Percentiles rank a stretch among this genome's conserved stretches.
These are phyloP conservation scores for Vararia minispora DNA, from an alignment of 768 basidiomycete species.

Conservation along the genomic window DNA sequence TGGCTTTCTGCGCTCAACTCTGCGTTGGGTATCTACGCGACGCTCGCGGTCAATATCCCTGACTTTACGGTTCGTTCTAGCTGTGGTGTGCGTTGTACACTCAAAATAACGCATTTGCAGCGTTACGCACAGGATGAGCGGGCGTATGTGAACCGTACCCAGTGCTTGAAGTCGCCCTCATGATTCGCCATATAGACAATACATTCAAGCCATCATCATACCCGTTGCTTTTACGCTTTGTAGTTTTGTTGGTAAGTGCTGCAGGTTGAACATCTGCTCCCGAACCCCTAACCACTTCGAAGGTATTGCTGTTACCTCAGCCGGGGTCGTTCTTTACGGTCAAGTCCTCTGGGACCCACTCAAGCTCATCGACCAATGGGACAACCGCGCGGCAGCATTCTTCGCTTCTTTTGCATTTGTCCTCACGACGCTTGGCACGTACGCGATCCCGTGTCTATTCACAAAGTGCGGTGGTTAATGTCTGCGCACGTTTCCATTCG, in stretches of 20 bases:
- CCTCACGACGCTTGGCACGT: slow-evolving; percentile 59
- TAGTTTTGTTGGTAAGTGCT: slow-evolving; percentile 64
- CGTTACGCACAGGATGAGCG: slow-evolving; percentile 64
- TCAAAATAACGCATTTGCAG: slow-evolving; percentile 18
- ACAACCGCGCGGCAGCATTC: slow-evolving; percentile 78
- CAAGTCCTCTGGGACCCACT: slow-evolving; percentile 63
- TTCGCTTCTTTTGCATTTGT: slow-evolving; percentile 70
- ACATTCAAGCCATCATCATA: slow-evolving; percentile 64
- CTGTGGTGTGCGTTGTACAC: background rate
- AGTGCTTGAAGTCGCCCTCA: background rate
- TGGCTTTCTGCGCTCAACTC: slow-evolving; percentile 74
- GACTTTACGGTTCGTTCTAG: slow-evolving; percentile 54
- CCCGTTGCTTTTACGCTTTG: slow-evolving; percentile 67
- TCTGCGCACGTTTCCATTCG: background rate
- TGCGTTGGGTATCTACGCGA: slow-evolving; percentile 63
- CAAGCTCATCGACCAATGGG: slow-evolving; percentile 66
- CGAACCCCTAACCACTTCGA: too few relatives aligned
- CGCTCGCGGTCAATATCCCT: slow-evolving; percentile 69
- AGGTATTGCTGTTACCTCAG: slow-evolving; percentile 76
- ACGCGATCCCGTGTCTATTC: slow-evolving; percentile 18
- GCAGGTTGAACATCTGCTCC: too few relatives aligned
- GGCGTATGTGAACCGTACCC: slow-evolving; percentile 30
- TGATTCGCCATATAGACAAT: slow-evolving; percentile 36
- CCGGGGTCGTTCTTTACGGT: slow-evolving; percentile 64
- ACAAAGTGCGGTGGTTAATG: background rate